Evolutionary conservation across 495 filamentous ascomycete genomes (phyloP), one percentile per base, ranked within the genome.

Genomic region (Staphylotrichum longicolle): DNA sequence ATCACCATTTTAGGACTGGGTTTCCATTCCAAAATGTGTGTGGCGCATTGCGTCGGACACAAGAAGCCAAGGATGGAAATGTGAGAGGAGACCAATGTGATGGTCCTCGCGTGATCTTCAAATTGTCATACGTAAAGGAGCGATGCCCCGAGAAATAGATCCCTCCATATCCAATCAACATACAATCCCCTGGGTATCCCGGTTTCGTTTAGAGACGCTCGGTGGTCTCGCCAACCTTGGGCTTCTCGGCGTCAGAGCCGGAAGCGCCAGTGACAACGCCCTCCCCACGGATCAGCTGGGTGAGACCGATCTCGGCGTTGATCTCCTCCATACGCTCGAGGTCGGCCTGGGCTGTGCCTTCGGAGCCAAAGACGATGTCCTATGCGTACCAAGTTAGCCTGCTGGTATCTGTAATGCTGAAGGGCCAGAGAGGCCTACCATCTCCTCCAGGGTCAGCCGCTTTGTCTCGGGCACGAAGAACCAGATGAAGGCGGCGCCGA

Each of bases 391-490:
- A 75, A 68, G 75, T 75, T 63, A 66, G 35, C 27, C 5, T 32
- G 1, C 20, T 27, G 20, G 20, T 27, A 27, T 27, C 20, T 27
- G 20, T 27, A 1, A 27, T 27, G 20, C 20, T 0, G 20, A 27
- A 27, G 20, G 20, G 20, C 1, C 20, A 27, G 20, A 27, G 20
- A 27, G 20, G 20, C 77, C 54, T 58, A 83, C 80, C 82, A 84
- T 83, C 65, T 85, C 83, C 68, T 85, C 66, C 48, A 81, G 53
- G 72, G 82, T 69, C 15, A 90, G 76, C 46, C 86, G 73, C 76
- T 90, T 90, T 2, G 87, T 91, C 77, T 91, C 88, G 0, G 87
- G 88, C 39, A 91, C 82, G 59, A 86, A 85, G 75, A 88, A 89
- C 77, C 76, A 90, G 45, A 91, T 82, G 62, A 91, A 93, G n/a